Base-by-base conservation (phyloP, 2,329 filamentous ascomycete species). In the Boeremia lycopersici region DNA sequence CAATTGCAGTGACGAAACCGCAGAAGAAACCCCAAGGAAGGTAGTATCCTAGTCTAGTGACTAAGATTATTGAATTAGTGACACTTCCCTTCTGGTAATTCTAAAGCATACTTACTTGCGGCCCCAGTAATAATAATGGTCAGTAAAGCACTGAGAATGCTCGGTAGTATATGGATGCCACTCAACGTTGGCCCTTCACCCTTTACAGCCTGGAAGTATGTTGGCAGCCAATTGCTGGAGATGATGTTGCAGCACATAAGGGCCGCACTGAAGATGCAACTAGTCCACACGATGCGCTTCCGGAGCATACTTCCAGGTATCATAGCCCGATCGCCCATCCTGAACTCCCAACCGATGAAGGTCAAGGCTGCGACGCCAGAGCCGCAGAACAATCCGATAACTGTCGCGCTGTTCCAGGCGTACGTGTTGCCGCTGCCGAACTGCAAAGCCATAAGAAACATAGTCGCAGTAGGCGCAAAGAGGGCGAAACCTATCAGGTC, bases 171-270 rank as follows among this genome's bases (percentile, higher is more conserved):
- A 13, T 74, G 63, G 0, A 78, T 69, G 2, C 77, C 78, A 45
- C 74, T 77, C 53, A 75, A 68, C 5, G 75, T 56, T 0, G 77
- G 73, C 0, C 69, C 64, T 9, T 70, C 67, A 8, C 70, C 65
- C 17, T 64, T 69, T 6, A 79, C 72, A 4, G 72, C 68, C 43
- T 80, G 78, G 48, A 79, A 79, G 49, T 76, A 79, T 1, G 78
- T 61, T n/a, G 68, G 69, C 6, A 73, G 23, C 49, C 54, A 69
- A 5, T 63, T 59, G 34, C 41, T 44, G 11, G 41, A 29, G 2
- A 57, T 43, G 2, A 65, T 46, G 31, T 60, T 56, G 33, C 57
- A 59, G 17, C 44, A 47, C 38, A 53, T 56, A 5, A 60, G 41
- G 6, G 52, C 57, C 4, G 53, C 49, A 8, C 47, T 56, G 10